Conservation (phyloP, 805 yeast genomes). For the Soucietia sequanensis region DNA sequence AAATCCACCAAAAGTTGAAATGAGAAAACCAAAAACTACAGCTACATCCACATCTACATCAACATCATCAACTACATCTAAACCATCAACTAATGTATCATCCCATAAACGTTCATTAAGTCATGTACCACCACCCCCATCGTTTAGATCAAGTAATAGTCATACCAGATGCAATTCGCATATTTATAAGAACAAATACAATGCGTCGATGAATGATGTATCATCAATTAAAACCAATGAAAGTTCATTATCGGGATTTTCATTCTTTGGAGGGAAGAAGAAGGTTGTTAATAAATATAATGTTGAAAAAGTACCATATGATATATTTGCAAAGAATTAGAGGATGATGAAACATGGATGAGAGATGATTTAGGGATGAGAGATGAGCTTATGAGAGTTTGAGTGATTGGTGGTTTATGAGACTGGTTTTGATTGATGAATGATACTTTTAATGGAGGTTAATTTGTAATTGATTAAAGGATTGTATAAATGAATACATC, state of each 20-base stretch:
- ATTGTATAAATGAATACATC: too few relatives aligned
- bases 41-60: too few relatives aligned
- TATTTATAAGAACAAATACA: too few relatives aligned
- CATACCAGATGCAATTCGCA: slow-evolving; percentile 2
- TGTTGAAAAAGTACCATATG: slow-evolving; percentile 23
- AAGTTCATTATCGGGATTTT: slow-evolving; percentile 20
- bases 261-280: slow-evolving; percentile 15
- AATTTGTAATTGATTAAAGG: too few relatives aligned
- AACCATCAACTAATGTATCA: not conserved
- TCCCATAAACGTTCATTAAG: not conserved
- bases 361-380: too few relatives aligned
- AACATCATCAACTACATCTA: slow-evolving; percentile 4
- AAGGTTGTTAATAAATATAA: slow-evolving; percentile 22
- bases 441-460: slow-evolving; percentile 3
- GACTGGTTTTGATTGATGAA: too few relatives aligned
- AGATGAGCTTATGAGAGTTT: too few relatives aligned
- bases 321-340: slow-evolving; percentile 10
- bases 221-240: slow-evolving; percentile 17
- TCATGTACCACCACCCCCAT: not conserved
- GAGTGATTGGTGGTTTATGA: too few relatives aligned
- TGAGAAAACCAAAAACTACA: not conserved
- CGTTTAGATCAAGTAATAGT: slow-evolving; percentile 2
- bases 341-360: too few relatives aligned
- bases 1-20: not conserved
- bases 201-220: too few relatives aligned